These are phyloP conservation scores for Stellera chamaejasme DNA, from an alignment of 345 rosid genomes.

Conservation along the genomic window DNA sequence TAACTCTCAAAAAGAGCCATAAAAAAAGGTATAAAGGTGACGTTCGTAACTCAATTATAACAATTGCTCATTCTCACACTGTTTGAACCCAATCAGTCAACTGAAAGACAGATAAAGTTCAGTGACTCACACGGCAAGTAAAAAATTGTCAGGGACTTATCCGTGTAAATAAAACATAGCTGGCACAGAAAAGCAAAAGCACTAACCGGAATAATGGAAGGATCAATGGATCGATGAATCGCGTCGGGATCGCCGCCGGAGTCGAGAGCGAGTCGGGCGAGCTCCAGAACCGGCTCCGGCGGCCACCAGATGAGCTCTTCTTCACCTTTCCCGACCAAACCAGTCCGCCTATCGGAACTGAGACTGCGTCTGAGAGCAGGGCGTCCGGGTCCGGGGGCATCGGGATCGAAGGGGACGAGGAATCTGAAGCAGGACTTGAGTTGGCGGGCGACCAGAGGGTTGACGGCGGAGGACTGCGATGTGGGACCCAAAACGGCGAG, in stretches of 20 bases:
- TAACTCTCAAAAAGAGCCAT: too few species aligned
- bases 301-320: conserved; percentile 89
- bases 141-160: too few species aligned
- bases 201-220: conserved; percentile 57
- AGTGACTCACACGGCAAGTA: too few species aligned
- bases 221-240: conserved; percentile 61
- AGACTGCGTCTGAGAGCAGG: conserved; percentile 16
- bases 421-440: conserved; percentile 65
- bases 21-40: too few species aligned
- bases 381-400: neutral
- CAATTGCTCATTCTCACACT: too few species aligned
- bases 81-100: too few species aligned
- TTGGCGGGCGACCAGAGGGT: conserved; percentile 45
- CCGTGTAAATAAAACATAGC: too few species aligned
- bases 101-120: too few species aligned
- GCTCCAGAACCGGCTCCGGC: conserved; percentile 68
- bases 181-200: too few species aligned
- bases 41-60: too few species aligned
- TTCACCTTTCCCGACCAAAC: neutral
- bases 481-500: conserved; percentile 59
- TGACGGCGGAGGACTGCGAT: conserved; percentile 31
- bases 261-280: conserved; percentile 86
- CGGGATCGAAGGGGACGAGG: conserved; percentile 57
- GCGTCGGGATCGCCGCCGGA: conserved; percentile 76
- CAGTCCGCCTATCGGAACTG: neutral